phyloP scores from a whole-genome alignment of 1,284 basidiomycete species.

The Papiliotrema terrestris region DNA sequence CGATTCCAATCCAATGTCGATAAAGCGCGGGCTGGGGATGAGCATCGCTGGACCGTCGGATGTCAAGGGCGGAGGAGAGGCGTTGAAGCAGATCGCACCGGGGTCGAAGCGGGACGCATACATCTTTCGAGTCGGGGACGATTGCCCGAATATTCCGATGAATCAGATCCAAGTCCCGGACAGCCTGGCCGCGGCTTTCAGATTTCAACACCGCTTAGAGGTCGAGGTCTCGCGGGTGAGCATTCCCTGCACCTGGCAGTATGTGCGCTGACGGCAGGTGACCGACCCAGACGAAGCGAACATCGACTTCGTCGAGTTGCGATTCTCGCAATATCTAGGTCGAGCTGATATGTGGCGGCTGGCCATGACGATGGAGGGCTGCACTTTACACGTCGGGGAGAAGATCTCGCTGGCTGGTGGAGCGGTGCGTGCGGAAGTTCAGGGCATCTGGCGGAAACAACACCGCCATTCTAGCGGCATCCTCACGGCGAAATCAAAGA shows the following conservation, averaged over 20 bases:
- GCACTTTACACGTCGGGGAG: slow-evolving; percentile 61
- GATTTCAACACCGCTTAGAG: slow-evolving; percentile 45
- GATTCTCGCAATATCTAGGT: slow-evolving; percentile 88
- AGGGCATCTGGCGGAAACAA: slow-evolving; percentile 57
- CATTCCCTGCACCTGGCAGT: slow-evolving; percentile 36
- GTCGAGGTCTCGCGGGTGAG: slow-evolving; percentile 44
- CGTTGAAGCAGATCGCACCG: slow-evolving; percentile 30
- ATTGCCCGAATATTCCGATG: slow-evolving; percentile 28
- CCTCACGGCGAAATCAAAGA: slow-evolving; percentile 77
- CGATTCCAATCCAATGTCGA: slow-evolving; percentile 1
- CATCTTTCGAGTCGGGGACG: slow-evolving; percentile 39
- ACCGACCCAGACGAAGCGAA: slow-evolving; percentile 58
- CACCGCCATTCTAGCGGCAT: slow-evolving; percentile 68
- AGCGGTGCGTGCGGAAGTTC: slow-evolving; percentile 72
- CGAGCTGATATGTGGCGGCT: slow-evolving; percentile 91
- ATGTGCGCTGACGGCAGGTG: slow-evolving; percentile 54
- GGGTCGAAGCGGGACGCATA: slow-evolving; percentile 37
- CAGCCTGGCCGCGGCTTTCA: slow-evolving; percentile 41
- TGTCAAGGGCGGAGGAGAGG: slow-evolving; percentile 20
- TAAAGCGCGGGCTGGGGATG: slow-evolving; percentile 7
- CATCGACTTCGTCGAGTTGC: slow-evolving; percentile 80
- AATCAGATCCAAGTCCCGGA: slow-evolving; percentile 45
- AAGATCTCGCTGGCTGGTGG: slow-evolving; percentile 53
- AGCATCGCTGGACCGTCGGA: slow-evolving; percentile 1
- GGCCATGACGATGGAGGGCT: slow-evolving; percentile 60